Conservation (phyloP, 2,329 filamentous ascomycete species). For the Emmonsiellopsis sp. region DNA sequence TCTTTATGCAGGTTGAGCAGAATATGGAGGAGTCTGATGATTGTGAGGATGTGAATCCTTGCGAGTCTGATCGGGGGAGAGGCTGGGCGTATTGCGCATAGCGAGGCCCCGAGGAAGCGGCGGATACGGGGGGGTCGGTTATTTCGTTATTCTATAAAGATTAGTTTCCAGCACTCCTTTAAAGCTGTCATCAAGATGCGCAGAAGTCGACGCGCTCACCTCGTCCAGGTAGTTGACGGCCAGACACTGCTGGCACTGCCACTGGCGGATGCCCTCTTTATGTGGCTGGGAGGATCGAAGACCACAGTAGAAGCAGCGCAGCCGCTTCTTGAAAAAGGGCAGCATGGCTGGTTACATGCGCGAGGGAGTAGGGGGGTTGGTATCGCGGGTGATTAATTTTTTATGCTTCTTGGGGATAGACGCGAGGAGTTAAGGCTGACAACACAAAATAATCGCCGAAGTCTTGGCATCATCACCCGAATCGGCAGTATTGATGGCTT, state of each 20-base stretch:
- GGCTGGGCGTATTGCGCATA: slow-evolving; percentile 42
- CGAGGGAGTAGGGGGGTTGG: not conserved
- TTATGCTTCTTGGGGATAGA: slow-evolving; percentile 2
- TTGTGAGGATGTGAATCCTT: slow-evolving; percentile 21
- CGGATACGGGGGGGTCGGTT: slow-evolving; percentile 66
- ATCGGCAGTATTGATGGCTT: not conserved
- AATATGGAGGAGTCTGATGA: slow-evolving; percentile 39
- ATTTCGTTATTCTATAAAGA: slow-evolving; percentile 67
- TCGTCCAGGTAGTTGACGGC: slow-evolving; percentile 84
- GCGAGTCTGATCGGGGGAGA: slow-evolving; percentile 37
- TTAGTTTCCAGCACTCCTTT: slow-evolving; percentile 2
- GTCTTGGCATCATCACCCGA: not conserved
- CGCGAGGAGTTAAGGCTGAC: slow-evolving; percentile 1
- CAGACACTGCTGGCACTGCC: slow-evolving; percentile 69
- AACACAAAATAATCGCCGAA: slow-evolving; percentile 2
- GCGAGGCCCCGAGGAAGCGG: slow-evolving; percentile 33
- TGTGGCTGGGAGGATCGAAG: slow-evolving; percentile 52
- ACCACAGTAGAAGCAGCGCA: slow-evolving; percentile 80
- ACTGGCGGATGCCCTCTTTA: slow-evolving; percentile 52
- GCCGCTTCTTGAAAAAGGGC: slow-evolving; percentile 32
- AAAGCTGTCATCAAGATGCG: slow-evolving; percentile 13
- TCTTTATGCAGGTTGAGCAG: slow-evolving; percentile 75
- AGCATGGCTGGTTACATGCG: slow-evolving; percentile 24
- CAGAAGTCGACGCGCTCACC: slow-evolving; percentile 40
- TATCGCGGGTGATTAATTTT: not conserved